Conservation (phyloP, 2,329 filamentous ascomycete species). For the Raffaelea ambrosiae region DNA sequence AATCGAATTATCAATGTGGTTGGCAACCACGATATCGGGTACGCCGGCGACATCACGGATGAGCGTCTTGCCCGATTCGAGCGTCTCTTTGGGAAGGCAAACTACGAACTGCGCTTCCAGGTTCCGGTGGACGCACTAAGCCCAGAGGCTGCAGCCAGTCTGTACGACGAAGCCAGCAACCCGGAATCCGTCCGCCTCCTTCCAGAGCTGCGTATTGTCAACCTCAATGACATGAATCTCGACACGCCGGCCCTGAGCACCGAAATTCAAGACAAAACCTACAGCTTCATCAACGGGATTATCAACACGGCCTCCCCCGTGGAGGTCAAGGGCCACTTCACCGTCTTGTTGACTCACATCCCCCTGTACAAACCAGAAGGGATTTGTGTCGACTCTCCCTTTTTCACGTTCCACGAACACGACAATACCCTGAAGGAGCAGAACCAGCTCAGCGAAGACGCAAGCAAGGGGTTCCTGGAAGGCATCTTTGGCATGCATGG, state of each 20-base stretch:
- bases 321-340: constrained; percentile 57
- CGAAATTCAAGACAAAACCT: constrained; percentile 66
- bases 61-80: constrained; percentile 74
- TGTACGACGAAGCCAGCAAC: constrained; percentile 33
- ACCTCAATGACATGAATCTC: constrained; percentile 89
- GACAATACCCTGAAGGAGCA: constrained; percentile 77
- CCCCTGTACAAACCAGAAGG: constrained; percentile 78
- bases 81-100: constrained; percentile 72
- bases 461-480: constrained; percentile 69
- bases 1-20: constrained; percentile 71
- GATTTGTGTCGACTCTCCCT: constrained; percentile 74
- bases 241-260: constrained; percentile 67
- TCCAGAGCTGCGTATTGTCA: constrained; percentile 71
- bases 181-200: constrained; percentile 37
- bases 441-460: constrained; percentile 71
- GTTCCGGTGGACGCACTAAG: constrained; percentile 36
- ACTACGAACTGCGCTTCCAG: constrained; percentile 79
- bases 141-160: constrained; percentile 27
- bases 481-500: constrained; percentile 73
- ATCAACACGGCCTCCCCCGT: constrained; percentile 56
- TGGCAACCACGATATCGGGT: constrained; percentile 95
- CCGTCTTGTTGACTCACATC: constrained; percentile 83
- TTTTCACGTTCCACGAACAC: constrained; percentile 66
- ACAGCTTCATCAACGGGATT: constrained; percentile 64
- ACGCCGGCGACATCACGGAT: constrained; percentile 81